Conservation (phyloP, 106 monocot genomes). For the Cymbidium sinense region DNA sequence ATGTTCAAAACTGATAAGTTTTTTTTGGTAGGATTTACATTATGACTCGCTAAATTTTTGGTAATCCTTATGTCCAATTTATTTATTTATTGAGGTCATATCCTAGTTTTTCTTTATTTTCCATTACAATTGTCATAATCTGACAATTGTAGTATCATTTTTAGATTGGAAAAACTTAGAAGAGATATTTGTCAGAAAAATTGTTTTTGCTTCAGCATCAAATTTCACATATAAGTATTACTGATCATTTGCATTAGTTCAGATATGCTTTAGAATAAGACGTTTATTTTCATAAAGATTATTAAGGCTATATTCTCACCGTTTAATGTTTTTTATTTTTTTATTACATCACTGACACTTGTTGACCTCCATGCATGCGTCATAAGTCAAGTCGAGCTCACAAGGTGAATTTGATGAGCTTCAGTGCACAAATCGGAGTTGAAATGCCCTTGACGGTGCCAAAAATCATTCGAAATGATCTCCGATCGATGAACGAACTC, state of each 20-base stretch:
- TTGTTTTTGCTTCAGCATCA: not conserved
- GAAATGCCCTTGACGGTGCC: too few species aligned
- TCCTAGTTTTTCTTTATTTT: not conserved
- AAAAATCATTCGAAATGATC: too few species aligned
- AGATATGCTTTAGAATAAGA: not conserved
- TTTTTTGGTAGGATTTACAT: not conserved
- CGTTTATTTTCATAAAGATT: not conserved
- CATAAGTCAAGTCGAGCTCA: too few species aligned
- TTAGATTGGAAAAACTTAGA: not conserved
- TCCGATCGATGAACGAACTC: too few species aligned
- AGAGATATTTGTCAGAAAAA: not conserved
- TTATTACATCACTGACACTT: not conserved
- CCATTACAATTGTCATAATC: not conserved
- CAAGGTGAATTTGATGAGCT: too few species aligned
- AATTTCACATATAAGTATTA: not conserved
- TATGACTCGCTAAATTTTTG: not conserved
- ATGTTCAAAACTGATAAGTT: not conserved
- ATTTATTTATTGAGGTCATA: not conserved
- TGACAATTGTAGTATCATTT: not conserved
- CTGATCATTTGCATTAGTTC: not conserved
- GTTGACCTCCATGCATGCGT: too few species aligned
- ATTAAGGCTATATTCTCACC: not conserved
- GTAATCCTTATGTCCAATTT: not conserved
- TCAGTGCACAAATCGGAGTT: too few species aligned
- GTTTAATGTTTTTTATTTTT: not conserved